phyloP scores from a whole-genome alignment of 2,329 filamentous ascomycete species.

The Ophiostoma perfectum region DNA sequence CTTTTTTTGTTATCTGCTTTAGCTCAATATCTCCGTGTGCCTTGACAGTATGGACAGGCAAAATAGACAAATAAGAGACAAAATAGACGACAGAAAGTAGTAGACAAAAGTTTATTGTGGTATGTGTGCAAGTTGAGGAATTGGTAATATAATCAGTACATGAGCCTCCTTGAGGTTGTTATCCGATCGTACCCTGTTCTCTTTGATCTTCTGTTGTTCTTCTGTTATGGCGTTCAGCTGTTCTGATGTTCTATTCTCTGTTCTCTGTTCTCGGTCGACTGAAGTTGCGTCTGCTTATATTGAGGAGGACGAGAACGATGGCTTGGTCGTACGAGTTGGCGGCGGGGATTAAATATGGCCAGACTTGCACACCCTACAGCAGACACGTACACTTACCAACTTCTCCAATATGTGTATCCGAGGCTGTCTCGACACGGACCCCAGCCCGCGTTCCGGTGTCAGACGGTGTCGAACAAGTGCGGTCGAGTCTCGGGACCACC shows the following conservation, averaged over 20 bases:
- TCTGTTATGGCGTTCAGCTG: too few relatives aligned
- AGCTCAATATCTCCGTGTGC: too few relatives aligned
- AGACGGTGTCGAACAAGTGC: background rate
- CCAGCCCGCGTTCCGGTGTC: constrained; percentile 3
- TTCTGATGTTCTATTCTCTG: too few relatives aligned
- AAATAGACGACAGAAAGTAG: background rate
- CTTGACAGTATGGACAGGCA: too few relatives aligned
- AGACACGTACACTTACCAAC: too few relatives aligned
- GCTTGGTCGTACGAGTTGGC: background rate
- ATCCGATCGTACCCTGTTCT: background rate
- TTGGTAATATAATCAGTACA: constrained; percentile 13
- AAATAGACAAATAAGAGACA: too few relatives aligned
- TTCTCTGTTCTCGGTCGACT: too few relatives aligned
- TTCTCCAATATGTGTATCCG: background rate
- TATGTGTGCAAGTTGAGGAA: background rate
- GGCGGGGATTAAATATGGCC: background rate
- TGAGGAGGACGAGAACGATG: background rate
- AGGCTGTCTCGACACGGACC: background rate
- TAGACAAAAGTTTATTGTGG: background rate
- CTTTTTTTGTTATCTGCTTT: too few relatives aligned
- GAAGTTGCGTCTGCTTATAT: background rate
- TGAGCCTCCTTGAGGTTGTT: constrained; percentile 4
- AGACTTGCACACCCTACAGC: too few relatives aligned
- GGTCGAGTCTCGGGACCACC: constrained; percentile 8
- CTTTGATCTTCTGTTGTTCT: background rate